Base-by-base conservation (phyloP, 2,329 filamentous ascomycete genomes). In the Beauveria pseudobassiana region DNA sequence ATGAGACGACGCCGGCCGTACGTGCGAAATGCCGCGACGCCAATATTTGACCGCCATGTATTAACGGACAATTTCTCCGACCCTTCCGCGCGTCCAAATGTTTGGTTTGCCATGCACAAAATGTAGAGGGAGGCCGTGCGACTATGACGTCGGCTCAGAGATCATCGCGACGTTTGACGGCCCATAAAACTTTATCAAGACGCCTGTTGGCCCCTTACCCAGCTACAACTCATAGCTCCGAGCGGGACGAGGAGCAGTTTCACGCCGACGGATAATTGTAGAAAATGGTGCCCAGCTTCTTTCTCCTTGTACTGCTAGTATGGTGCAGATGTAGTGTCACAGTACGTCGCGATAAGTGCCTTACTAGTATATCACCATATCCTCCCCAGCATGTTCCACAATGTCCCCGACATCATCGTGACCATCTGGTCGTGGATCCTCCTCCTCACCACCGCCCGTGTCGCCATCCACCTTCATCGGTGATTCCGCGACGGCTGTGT, bases 321-420 rank as follows among this genome's bases (percentile, higher is more conserved):
- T 38, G 5, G 34, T 16, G 12, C 34, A 38, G n/a, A 40, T 30
- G 16, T 5, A 26, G 30, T 49, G 24, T 14, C 20, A 24, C 20
- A 5, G 28, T 24, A 16, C 30, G 14, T 49, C 30, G 14, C 55
- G 4, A 20, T 45, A n/a, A 28, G 12, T 20, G 22, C 48, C 20
- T 38, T 10, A n/a, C 38, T 78, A 96, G 77, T 96, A 96, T 63
- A 96, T 93, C 59, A 96, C 91, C 68, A 88, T 92, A 69, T 96
- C 92, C 77, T 97, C 92, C 63, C 91, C 90, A 60, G 88, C 90
- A 73, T 91, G 89, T 59, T 95, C 86, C 66, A 96, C 81, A 62
- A 93, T 87, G 69, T 93, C 90, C 59, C 86, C 89, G 56, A 83
- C 82, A 64, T 91, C 87, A 69, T 93, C 89, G 63, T 89, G 82